Conservation (phyloP, 352 stramenopile genomes). For the Plasmopara viticola region DNA sequence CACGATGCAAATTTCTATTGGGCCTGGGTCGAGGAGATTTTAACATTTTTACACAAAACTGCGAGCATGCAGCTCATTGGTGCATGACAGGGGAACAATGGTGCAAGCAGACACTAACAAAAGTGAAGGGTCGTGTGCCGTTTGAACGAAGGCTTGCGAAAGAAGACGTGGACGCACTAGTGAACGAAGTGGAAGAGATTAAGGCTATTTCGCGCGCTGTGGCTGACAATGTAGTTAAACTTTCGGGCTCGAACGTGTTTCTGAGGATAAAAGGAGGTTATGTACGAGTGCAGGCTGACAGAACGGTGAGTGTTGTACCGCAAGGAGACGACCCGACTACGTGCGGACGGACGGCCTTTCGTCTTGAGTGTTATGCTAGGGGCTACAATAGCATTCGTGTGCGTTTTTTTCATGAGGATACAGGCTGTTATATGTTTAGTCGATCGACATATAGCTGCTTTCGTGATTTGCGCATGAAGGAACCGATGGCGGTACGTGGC, state of each 20-base stretch:
- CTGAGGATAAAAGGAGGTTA: conserved; percentile 72
- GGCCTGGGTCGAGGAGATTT: conserved; percentile 75
- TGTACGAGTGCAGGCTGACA: conserved; percentile 40
- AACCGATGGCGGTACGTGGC: conserved; percentile 40
- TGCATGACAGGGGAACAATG: conserved; percentile 87
- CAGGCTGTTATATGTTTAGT: conserved; percentile 75
- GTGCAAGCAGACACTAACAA: conserved; percentile 82
- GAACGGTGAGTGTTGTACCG: conserved; percentile 49
- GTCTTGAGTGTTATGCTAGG: conserved; percentile 68
- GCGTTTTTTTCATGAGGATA: conserved; percentile 68
- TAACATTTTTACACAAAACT: conserved; percentile 87
- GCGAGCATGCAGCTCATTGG: conserved; percentile 82
- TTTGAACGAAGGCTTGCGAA: conserved; percentile 70
- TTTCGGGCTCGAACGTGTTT: conserved; percentile 52
- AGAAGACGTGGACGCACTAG: conserved; percentile 71
- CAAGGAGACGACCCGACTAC: conserved; percentile 35
- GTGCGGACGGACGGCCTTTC: conserved; percentile 60
- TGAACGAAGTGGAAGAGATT: conserved; percentile 69
- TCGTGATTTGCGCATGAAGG: conserved; percentile 80
- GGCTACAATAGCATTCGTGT: conserved; percentile 86
- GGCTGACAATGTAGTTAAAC: conserved; percentile 57
- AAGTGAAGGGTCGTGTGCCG: conserved; percentile 59
- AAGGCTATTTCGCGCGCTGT: conserved; percentile 62
- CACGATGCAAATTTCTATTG: conserved; percentile 76
- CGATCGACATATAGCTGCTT: conserved; percentile 82